These are phyloP conservation scores for Furculomyces boomerangus DNA, from an alignment of 371 early-diverging fungal genomes.

Conservation along the genomic window DNA sequence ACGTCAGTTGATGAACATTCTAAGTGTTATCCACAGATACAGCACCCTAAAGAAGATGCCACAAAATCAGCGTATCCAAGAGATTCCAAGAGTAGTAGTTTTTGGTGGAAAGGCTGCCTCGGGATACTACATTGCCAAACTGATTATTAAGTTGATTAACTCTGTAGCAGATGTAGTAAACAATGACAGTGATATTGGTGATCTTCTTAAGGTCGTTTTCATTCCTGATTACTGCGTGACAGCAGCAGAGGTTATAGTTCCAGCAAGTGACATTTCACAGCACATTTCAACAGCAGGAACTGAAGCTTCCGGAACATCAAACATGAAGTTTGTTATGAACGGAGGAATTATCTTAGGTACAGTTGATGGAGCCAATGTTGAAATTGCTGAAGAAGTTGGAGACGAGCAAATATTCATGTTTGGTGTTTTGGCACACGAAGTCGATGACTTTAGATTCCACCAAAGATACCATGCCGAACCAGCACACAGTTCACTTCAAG, in stretches of 20 bases:
- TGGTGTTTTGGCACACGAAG: conserved; percentile 67
- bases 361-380: conserved; percentile 83
- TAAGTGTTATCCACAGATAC: conserved; percentile 79
- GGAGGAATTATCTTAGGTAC: conserved; percentile 83
- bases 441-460: conserved; percentile 72
- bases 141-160: conserved; percentile 90
- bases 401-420: conserved; percentile 87
- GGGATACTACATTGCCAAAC: conserved; percentile 88
- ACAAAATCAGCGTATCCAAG: conserved; percentile 32
- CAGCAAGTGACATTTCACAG: conserved; percentile 86
- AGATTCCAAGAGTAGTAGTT: conserved; percentile 59
- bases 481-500: conserved; percentile 51
- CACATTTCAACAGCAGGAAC: conserved; percentile 87
- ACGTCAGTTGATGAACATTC: conserved; percentile 90
- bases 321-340: conserved; percentile 94
- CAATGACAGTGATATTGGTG: conserved; percentile 47
- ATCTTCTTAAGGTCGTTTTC: conserved; percentile 74
- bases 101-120: conserved; percentile 79
- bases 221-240: conserved; percentile 90
- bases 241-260: conserved; percentile 73
- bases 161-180: conserved; percentile 68
- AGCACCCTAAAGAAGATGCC: conserved; percentile 49
- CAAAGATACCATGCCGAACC: conserved; percentile 52
- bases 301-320: conserved; percentile 94
- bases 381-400: conserved; percentile 83